Evolutionary conservation across 495 filamentous ascomycete genomes (phyloP).

Genomic region (Neurospora hispaniola): DNA sequence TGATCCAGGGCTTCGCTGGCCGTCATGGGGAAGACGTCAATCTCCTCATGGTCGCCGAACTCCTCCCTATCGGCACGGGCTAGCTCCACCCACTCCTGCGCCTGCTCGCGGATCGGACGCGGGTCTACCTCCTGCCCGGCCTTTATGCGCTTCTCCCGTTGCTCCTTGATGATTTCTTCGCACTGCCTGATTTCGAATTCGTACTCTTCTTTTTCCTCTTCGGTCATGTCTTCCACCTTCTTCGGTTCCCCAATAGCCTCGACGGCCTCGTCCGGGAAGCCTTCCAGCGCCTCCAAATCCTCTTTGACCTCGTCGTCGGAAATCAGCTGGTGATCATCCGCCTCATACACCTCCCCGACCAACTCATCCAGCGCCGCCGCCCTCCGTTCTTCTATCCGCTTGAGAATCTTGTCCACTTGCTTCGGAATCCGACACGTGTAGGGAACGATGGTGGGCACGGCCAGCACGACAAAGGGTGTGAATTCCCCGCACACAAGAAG

Average conservation of each 20-base stretch:
- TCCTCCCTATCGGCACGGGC: neutral
- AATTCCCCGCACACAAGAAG: constrained; percentile 74
- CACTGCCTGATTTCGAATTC: neutral
- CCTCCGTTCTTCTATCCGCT: constrained; percentile 35
- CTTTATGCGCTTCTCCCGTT: neutral
- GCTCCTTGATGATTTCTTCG: neutral
- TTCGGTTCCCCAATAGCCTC: neutral
- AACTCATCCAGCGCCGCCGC: constrained; percentile 16
- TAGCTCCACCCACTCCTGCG: neutral
- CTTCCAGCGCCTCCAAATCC: neutral
- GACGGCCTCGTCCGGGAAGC: neutral
- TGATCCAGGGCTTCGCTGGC: neutral
- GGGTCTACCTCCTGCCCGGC: neutral
- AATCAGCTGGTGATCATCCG: neutral
- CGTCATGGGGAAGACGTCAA: neutral
- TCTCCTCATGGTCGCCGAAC: neutral
- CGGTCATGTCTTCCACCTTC: neutral
- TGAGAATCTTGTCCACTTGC: constrained; percentile 51
- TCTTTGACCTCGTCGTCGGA: neutral
- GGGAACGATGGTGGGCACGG: constrained; percentile 61
- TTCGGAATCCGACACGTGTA: constrained; percentile 68
- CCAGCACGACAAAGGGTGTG: constrained; percentile 60
- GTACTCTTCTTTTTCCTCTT: neutral
- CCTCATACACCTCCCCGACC: constrained; percentile 15
- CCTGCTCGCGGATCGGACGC: neutral